phyloP scores from a whole-genome alignment of 305 asterid genomes.

The Solanum chacoense region DNA sequence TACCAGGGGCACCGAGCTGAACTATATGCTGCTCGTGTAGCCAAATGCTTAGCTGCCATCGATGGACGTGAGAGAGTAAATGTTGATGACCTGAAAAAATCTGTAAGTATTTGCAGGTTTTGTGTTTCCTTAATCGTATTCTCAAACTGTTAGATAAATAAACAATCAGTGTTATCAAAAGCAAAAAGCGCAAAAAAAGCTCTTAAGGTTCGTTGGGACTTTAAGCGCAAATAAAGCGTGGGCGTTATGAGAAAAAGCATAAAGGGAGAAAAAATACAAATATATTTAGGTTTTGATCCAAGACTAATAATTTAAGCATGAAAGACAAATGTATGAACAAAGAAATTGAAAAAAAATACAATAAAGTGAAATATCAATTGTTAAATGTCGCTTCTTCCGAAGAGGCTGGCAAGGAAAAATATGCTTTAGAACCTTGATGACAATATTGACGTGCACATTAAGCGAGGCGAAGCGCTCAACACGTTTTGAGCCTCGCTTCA shows the following conservation, averaged over 20 bases:
- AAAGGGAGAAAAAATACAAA: neutral
- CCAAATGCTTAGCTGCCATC: conserved; percentile 88
- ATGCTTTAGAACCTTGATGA: neutral
- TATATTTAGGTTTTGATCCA: neutral
- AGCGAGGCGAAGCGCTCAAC: neutral
- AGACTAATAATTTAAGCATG: neutral
- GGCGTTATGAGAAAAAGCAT: neutral
- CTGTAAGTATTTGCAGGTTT: conserved; percentile 35
- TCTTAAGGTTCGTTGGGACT: neutral
- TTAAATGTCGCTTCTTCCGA: neutral
- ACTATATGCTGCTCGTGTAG: conserved; percentile 93
- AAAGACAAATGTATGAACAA: neutral
- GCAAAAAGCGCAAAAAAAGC: neutral
- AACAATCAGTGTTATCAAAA: neutral
- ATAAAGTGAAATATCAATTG: neutral
- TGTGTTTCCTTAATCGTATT: conserved; percentile 8
- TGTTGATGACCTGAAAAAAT: conserved; percentile 93
- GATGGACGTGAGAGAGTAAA: conserved; percentile 90
- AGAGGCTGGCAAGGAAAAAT: neutral
- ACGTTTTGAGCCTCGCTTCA: neutral
- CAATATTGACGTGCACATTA: neutral
- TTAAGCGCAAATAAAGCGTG: neutral
- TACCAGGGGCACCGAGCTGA: conserved; percentile 98
- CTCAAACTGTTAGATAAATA: neutral
- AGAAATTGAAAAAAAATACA: neutral